Percentiles rank a stretch among this genome's conserved stretches.
phyloP scores from a whole-genome alignment of 2,329 filamentous ascomycete genomes.

The Aspergillus costaricaensis region DNA sequence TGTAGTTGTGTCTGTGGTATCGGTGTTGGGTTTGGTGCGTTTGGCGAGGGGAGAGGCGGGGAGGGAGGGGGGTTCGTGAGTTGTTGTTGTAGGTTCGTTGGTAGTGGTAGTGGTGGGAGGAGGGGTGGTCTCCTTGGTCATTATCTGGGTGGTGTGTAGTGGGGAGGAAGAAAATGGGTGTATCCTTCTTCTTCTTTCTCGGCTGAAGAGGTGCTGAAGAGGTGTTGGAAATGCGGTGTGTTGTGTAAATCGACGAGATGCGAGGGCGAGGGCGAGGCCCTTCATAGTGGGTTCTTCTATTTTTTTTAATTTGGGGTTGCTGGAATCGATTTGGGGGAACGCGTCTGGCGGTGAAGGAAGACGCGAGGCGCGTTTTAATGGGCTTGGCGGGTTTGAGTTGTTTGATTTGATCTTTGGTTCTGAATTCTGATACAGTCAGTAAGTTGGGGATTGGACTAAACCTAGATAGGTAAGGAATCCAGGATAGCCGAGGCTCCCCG shows the following conservation, averaged over 20 bases:
- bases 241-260: conserved; percentile 1
- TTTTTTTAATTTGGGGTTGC: neutral
- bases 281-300: conserved; percentile 1
- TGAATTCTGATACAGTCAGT: neutral
- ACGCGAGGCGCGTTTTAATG: conserved; percentile 24
- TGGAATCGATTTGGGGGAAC: conserved; percentile 8
- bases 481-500: neutral
- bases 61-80: conserved; percentile 57
- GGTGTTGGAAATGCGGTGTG: conserved; percentile 5
- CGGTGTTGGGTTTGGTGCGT: conserved; percentile 66
- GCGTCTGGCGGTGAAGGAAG: conserved; percentile 25
- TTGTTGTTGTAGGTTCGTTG: conserved; percentile 19
- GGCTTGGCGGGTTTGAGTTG: conserved; percentile 13
- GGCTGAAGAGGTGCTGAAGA: conserved; percentile 17
- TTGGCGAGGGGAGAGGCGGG: conserved; percentile 77
- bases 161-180: neutral
- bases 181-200: conserved; percentile 19
- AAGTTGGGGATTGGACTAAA: neutral
- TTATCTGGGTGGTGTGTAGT: conserved; percentile 26
- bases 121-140: conserved; percentile 48
- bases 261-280: conserved; percentile 3
- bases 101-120: conserved; percentile 31
- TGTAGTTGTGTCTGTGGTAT: conserved; percentile 27
- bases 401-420: conserved; percentile 8
- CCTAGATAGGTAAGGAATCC: neutral